Percentiles rank a stretch among this genome's conserved stretches.
Evolutionary conservation across 805 yeast species (phyloP).

Genomic region (Cyberlindnera mycetangii): DNA sequence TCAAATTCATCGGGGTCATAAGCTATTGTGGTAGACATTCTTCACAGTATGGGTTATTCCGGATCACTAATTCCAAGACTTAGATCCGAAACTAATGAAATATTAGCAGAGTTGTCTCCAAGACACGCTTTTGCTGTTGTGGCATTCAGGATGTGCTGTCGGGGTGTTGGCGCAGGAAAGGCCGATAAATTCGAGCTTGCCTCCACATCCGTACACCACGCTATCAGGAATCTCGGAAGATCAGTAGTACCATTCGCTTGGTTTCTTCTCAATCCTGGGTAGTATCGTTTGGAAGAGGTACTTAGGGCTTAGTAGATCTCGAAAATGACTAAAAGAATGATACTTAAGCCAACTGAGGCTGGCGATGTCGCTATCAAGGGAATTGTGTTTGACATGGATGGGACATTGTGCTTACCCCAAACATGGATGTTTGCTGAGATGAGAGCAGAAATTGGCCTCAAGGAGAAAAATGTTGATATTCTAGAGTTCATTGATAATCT

Average conservation of each 20-base stretch:
- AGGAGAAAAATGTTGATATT: slow-evolving; percentile 46
- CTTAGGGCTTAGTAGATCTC: no score
- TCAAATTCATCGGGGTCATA: slow-evolving; percentile 56
- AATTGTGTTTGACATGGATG: slow-evolving; percentile 76
- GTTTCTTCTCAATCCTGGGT: no score
- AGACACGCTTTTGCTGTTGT: background rate
- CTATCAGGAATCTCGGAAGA: slow-evolving; percentile 13
- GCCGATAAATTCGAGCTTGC: slow-evolving; percentile 1
- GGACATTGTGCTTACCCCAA: slow-evolving; percentile 68
- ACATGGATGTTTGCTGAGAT: slow-evolving; percentile 56
- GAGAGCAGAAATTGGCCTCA: slow-evolving; percentile 56
- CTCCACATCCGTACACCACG: slow-evolving; percentile 1
- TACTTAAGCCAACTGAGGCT: slow-evolving; percentile 21
- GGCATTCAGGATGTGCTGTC: background rate
- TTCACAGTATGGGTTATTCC: background rate
- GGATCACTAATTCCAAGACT: no score
- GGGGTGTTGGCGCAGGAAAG: background rate
- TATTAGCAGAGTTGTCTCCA: no score
- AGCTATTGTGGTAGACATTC: slow-evolving; percentile 43
- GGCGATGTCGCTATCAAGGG: slow-evolving; percentile 42
- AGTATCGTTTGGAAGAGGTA: no score
- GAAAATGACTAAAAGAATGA: slow-evolving; percentile 17
- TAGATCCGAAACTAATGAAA: no score
- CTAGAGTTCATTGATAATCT: slow-evolving; percentile 47
- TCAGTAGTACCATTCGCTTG: no score